Conservation (phyloP, 257 asterid species). For the Penstemon newberryi region DNA sequence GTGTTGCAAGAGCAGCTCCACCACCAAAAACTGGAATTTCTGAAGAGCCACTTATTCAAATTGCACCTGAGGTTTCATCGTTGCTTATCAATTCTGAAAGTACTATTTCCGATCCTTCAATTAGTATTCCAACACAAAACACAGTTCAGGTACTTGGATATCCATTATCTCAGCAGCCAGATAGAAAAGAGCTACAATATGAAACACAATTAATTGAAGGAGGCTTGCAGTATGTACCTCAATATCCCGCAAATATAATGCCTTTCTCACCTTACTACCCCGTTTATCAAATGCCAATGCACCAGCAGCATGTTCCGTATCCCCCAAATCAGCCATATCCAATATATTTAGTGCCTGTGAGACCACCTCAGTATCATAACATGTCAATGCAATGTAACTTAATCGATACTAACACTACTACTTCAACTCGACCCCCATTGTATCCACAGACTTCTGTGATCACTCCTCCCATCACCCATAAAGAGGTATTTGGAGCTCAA, state of each 20-base stretch:
- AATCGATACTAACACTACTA: slow-evolving; percentile 33
- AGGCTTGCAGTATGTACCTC: slow-evolving; percentile 54
- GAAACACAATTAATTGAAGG: slow-evolving; percentile 57
- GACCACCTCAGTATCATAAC: slow-evolving; percentile 54
- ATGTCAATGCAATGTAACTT: slow-evolving; percentile 21
- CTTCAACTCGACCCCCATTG: slow-evolving; percentile 47
- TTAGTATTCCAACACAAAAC: slow-evolving; percentile 37
- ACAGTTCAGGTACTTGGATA: slow-evolving; percentile 45
- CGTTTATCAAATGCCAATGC: slow-evolving; percentile 64
- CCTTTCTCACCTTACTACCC: slow-evolving; percentile 66
- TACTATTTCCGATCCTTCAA: slow-evolving; percentile 38
- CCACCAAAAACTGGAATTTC: slow-evolving; percentile 38
- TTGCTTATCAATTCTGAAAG: slow-evolving; percentile 33
- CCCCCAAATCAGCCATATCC: slow-evolving; percentile 64
- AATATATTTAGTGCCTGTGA: slow-evolving; percentile 53
- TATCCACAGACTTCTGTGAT: slow-evolving; percentile 44
- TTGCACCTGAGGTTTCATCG: slow-evolving; percentile 47
- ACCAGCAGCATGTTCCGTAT: slow-evolving; percentile 46
- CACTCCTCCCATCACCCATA: slow-evolving; percentile 39
- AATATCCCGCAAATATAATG: slow-evolving; percentile 42
- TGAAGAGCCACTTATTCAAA: slow-evolving; percentile 57
- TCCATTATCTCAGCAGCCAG: slow-evolving; percentile 51
- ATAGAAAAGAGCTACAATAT: slow-evolving; percentile 48
- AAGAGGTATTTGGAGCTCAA: slow-evolving; percentile 36
- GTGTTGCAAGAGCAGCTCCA: slow-evolving; percentile 45